phyloP scores from a whole-genome alignment of 2,329 filamentous ascomycete species.

The Microsporum ferrugineum region DNA sequence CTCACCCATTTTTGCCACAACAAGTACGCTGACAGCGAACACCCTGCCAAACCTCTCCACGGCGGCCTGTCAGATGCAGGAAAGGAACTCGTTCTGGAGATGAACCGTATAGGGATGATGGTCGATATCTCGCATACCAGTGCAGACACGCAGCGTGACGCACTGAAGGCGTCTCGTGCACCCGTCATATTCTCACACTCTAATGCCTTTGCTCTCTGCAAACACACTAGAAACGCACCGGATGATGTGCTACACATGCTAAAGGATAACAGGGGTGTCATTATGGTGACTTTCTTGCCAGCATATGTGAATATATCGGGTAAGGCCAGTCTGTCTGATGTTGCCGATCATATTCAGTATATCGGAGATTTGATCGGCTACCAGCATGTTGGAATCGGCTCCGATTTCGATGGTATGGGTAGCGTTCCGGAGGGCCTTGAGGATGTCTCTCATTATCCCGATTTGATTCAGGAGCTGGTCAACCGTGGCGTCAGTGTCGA shows the following conservation, averaged over 20 bases:
- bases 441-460: conserved; percentile 74
- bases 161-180: conserved; percentile 60
- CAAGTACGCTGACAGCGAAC: conserved; percentile 71
- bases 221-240: conserved; percentile 81
- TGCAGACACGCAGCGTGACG: conserved; percentile 73
- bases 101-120: conserved; percentile 93
- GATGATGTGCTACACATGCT: conserved; percentile 72
- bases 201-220: conserved; percentile 67
- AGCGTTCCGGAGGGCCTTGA: conserved; percentile 61
- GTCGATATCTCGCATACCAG: conserved; percentile 75
- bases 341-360: conserved; percentile 68
- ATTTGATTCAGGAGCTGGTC: conserved; percentile 64
- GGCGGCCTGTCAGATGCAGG: conserved; percentile 63
- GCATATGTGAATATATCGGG: conserved; percentile 58
- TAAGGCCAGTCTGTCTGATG: conserved; percentile 63
- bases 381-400: conserved; percentile 76
- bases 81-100: conserved; percentile 61
- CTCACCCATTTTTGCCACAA: conserved; percentile 93
- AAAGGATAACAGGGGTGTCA: conserved; percentile 58
- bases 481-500: conserved; percentile 59
- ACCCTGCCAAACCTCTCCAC: conserved; percentile 35
- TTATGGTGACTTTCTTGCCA: conserved; percentile 85
- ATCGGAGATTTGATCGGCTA: conserved; percentile 77
- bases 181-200: conserved; percentile 86
- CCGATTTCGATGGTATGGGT: conserved; percentile 66